Base-by-base conservation (phyloP, 192 early-diverging fungal genomes). In the Podila epigama region DNA sequence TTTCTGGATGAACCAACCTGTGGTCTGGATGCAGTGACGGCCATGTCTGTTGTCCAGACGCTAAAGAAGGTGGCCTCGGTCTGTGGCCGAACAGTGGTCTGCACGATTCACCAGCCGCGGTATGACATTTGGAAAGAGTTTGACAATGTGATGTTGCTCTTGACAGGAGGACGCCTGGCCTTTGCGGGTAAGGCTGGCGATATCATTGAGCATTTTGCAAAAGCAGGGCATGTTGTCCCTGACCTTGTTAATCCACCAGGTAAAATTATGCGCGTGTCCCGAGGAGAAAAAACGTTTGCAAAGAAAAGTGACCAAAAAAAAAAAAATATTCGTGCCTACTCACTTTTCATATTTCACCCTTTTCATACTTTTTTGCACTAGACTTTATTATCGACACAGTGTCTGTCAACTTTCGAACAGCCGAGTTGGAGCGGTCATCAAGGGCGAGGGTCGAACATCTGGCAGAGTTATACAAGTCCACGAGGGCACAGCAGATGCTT, bases 81-180 rank as follows among this genome's bases (percentile, higher is more conserved):
- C n/a, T 25, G 20, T 29, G 68, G 59, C 11, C 25, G 68, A 35
- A 91, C 71, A 22, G 82, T 94, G 10, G 82, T 96, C 16, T 89
- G 91, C 79, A 92, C 91, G n/a, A 92, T 96, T 62, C 94, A 96
- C 73, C 94, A 95, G 81, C 94, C 95, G 15, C 83, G 86, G 44
- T 88, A 84, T 4, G 88, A 92, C 42, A 86, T 93, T 39, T 95
- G 88, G 79, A 73, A 83, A 15, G 72, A 88, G 37, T 95, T 96
- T 75, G 92, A 95, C 82, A 85, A 91, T 59, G 84, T 95, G 15
- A 71, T 93, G 50, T 68, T 96, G 51, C 73, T 95, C 33, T 69
- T 88, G 51, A 80, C 68, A 34, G 94, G 93, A 6, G 58, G 66
- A 12, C 27, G 66, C 1, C 20, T 53, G 11, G 66, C 58, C 4